These are phyloP conservation scores for Vachellia collinsii DNA, from an alignment of 306 rosid genomes.

Conservation along the genomic window DNA sequence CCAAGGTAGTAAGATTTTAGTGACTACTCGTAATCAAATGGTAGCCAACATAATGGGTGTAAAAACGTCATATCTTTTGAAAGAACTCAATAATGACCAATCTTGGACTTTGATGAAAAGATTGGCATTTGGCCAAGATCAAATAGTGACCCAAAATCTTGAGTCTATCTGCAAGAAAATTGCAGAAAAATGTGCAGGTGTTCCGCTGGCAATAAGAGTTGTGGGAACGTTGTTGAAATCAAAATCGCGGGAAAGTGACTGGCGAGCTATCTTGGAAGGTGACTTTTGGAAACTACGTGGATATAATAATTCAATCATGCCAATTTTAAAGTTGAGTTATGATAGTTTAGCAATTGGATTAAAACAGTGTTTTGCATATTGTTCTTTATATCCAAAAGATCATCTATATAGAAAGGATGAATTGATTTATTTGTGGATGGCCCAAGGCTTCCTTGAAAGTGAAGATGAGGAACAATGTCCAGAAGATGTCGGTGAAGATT, in stretches of 20 bases:
- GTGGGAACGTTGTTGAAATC: background rate
- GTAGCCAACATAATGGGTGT: background rate
- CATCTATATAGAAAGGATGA: background rate
- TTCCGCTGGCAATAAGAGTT: background rate
- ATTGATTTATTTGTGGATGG: background rate
- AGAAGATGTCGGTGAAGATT: no score
- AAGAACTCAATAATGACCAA: background rate
- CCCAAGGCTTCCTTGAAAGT: constrained; percentile 3
- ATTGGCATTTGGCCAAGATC: background rate
- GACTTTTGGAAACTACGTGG: background rate
- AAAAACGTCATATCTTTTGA: background rate
- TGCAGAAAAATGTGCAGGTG: background rate
- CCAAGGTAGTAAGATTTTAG: constrained; percentile 15
- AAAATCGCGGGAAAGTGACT: background rate
- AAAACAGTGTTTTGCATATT: constrained; percentile 1
- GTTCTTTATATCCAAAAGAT: constrained; percentile 20
- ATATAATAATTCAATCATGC: background rate
- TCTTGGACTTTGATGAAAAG: background rate
- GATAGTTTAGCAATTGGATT: background rate
- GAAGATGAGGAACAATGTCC: no score
- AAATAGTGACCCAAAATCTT: background rate
- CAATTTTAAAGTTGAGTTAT: constrained; percentile 10
- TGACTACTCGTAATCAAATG: background rate
- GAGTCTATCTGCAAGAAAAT: background rate
- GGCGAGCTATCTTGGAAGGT: background rate